Percentiles rank a stretch among this genome's conserved stretches.
phyloP scores from a whole-genome alignment of 257 asterid genomes.

The Petunia axillaris region DNA sequence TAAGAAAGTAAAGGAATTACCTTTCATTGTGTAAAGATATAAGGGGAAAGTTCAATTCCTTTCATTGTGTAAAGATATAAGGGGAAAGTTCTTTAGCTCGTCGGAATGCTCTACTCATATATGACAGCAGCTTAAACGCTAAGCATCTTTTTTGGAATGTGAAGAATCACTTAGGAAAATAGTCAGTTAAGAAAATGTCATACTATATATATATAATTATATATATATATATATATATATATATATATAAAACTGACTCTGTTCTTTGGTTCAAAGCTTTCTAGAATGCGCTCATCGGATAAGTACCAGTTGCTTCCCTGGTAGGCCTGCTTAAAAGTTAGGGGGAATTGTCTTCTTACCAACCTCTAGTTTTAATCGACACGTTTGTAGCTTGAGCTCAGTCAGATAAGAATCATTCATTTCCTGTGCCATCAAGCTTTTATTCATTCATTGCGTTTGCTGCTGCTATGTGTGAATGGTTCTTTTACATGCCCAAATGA shows the following conservation, averaged over 20 bases:
- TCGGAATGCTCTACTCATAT: constrained; percentile 9
- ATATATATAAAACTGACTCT: neutral
- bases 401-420: constrained; percentile 15
- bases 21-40: neutral
- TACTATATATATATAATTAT: neutral
- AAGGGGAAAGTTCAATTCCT: neutral
- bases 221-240: no score
- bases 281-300: neutral
- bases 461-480: neutral
- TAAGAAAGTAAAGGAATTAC: constrained; percentile 15
- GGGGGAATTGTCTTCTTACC: neutral
- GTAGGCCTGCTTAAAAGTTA: neutral
- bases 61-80: neutral
- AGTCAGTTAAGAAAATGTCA: neutral
- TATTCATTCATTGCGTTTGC: neutral
- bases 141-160: constrained; percentile 19
- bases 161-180: constrained; percentile 16
- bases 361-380: constrained; percentile 3
- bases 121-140: constrained; percentile 5
- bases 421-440: constrained; percentile 10
- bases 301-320: neutral
- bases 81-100: neutral
- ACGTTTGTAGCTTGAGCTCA: constrained; percentile 1
- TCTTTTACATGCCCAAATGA: neutral
- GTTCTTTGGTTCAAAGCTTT: constrained; percentile 13